Conservation (phyloP, 257 asterid species). For the Plectranthus barbatus region DNA sequence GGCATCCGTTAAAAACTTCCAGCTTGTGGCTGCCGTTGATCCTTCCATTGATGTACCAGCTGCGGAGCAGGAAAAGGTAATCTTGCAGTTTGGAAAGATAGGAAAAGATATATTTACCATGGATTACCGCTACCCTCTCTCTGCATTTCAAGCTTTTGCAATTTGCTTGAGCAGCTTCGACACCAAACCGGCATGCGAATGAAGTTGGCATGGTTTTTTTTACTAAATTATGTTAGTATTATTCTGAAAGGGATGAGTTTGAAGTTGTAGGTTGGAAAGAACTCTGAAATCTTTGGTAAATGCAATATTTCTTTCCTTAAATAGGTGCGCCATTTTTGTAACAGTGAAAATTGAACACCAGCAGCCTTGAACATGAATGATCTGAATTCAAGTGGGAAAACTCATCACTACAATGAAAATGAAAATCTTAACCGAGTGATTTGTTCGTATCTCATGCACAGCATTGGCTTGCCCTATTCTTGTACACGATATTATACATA, state of each 20-base stretch:
- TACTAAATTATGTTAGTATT: constrained; percentile 1
- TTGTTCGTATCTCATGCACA: too few relatives aligned
- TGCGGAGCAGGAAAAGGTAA: constrained; percentile 72
- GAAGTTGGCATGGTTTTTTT: constrained; percentile 20
- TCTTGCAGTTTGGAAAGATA: constrained; percentile 82
- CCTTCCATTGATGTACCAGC: constrained; percentile 49
- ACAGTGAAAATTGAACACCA: too few relatives aligned
- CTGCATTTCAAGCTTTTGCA: constrained; percentile 95
- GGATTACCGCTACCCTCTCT: constrained; percentile 83
- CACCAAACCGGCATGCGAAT: constrained; percentile 91
- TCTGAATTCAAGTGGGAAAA: neutral
- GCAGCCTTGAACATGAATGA: too few relatives aligned
- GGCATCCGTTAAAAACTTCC: constrained; percentile 87
- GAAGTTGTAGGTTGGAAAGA: too few relatives aligned
- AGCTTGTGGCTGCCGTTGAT: constrained; percentile 74
- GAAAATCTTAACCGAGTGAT: too few relatives aligned
- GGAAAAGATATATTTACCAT: constrained; percentile 89
- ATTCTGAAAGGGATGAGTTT: neutral
- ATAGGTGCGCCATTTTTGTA: too few relatives aligned
- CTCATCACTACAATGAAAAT: too few relatives aligned
- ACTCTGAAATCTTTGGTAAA: neutral
- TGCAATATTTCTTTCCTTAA: neutral
- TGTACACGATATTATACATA: too few relatives aligned
- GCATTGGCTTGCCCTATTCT: too few relatives aligned
- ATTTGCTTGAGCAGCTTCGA: constrained; percentile 97